phyloP scores from a whole-genome alignment of 2,329 filamentous ascomycete species.

The Pestalotiopsis sp. region DNA sequence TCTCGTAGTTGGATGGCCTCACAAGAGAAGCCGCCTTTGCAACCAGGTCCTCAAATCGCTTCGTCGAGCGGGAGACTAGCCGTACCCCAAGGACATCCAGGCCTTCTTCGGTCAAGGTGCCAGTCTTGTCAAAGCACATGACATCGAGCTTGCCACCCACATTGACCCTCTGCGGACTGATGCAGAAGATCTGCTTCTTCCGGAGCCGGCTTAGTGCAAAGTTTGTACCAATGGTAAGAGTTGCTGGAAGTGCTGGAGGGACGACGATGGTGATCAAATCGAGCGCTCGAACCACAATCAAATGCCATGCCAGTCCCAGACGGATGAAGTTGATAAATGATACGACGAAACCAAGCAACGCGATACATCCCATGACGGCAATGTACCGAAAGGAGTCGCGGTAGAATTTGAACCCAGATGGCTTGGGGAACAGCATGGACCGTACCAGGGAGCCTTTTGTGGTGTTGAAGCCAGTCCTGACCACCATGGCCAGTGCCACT shows the following conservation, averaged over 20 bases:
- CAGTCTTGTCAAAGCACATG: conserved; percentile 98
- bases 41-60: conserved; percentile 76
- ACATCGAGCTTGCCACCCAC: conserved; percentile 95
- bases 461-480: conserved; percentile 95
- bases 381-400: conserved; percentile 97
- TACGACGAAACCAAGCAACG: conserved; percentile 81
- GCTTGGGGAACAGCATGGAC: conserved; percentile 98
- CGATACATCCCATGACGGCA: conserved; percentile 90
- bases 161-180: conserved; percentile 95
- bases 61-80: conserved; percentile 66
- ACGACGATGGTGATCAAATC: conserved; percentile 98
- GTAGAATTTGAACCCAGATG: conserved; percentile 98
- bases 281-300: conserved; percentile 88
- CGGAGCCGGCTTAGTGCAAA: conserved; percentile 89
- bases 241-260: conserved; percentile 90
- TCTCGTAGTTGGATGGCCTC: conserved; percentile 37
- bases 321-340: conserved; percentile 94
- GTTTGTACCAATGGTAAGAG: conserved; percentile 93
- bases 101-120: conserved; percentile 96
- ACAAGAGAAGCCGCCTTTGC: conserved; percentile 65
- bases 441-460: conserved; percentile 95
- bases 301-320: conserved; percentile 80
- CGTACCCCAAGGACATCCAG: conserved; percentile 90
- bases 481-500: conserved; percentile 86
- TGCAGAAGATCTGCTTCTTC: conserved; percentile 92